These are phyloP conservation scores for Gamarada debralockiae DNA, from an alignment of 495 filamentous ascomycete species.

Conservation along the genomic window DNA sequence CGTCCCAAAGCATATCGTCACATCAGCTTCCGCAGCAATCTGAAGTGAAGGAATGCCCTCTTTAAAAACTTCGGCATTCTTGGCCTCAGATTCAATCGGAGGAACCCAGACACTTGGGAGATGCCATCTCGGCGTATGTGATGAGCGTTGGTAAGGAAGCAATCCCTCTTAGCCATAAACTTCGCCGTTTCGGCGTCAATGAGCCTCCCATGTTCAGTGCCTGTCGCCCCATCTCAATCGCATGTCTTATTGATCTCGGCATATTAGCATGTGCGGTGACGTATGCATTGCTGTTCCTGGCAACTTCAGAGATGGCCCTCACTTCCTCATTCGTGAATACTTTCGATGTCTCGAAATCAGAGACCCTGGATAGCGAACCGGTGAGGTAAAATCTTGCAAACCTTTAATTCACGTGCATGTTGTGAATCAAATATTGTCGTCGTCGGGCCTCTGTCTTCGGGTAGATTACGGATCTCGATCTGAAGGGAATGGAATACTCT, in stretches of 20 bases:
- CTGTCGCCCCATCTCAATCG: conserved; percentile 50
- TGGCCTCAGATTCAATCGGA: conserved; percentile 34
- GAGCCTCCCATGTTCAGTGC: conserved; percentile 56
- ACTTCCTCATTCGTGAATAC: conserved; percentile 51
- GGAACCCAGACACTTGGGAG: conserved; percentile 36
- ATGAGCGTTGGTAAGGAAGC: conserved; percentile 51
- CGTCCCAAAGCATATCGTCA: conserved; percentile 52
- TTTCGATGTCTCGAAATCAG: too few relatives aligned
- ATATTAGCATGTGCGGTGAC: conserved; percentile 57
- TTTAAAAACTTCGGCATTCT: conserved; percentile 42
- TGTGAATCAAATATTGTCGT: too few relatives aligned
- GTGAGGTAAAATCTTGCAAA: too few relatives aligned
- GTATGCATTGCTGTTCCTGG: conserved; percentile 42
- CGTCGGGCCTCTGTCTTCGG: too few relatives aligned
- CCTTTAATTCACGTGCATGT: too few relatives aligned
- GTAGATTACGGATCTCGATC: too few relatives aligned
- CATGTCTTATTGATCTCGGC: conserved; percentile 43
- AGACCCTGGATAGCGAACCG: too few relatives aligned
- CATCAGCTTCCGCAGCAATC: conserved; percentile 42
- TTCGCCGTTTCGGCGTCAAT: conserved; percentile 45
- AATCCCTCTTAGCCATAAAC: conserved; percentile 40
- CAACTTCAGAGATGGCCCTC: conserved; percentile 42
- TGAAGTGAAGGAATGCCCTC: background rate
- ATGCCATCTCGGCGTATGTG: conserved; percentile 46
- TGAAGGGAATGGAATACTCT: too few relatives aligned